Conservation (phyloP, 257 asterid genomes). For the Thymus mandschuricus region DNA sequence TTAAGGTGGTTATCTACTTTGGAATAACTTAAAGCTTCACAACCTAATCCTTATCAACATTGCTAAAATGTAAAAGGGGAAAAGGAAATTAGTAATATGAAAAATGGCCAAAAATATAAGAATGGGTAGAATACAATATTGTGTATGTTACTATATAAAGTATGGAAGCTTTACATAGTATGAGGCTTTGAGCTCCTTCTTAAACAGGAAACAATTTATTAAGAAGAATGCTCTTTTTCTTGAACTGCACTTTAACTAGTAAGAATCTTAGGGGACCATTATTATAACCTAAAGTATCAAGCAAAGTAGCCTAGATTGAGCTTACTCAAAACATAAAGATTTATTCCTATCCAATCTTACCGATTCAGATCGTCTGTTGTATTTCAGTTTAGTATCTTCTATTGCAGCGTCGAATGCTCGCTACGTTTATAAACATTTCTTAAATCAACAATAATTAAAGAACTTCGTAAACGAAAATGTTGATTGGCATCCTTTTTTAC, state of each 20-base stretch:
- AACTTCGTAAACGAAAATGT: no score
- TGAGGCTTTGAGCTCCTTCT: background rate
- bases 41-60: background rate
- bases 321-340: constrained; percentile 17
- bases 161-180: background rate
- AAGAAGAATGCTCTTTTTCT: background rate
- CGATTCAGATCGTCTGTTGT: no score
- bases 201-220: background rate
- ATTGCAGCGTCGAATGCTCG: no score
- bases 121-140: background rate
- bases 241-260: constrained; percentile 24
- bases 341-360: constrained; percentile 5
- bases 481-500: no score
- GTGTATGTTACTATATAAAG: background rate
- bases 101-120: background rate
- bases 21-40: constrained; percentile 11
- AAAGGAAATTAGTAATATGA: background rate
- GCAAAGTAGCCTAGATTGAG: constrained; percentile 20
- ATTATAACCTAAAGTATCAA: constrained; percentile 14
- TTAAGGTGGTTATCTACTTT: constrained; percentile 2
- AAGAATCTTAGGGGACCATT: constrained; percentile 10
- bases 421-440: no score
- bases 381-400: no score
- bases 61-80: background rate
- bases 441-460: no score